Evolutionary conservation across 1,139 yeast genomes (phyloP), one percentile per base, ranked within the genome.

Genomic region (Sugiyamaella paludigena): DNA sequence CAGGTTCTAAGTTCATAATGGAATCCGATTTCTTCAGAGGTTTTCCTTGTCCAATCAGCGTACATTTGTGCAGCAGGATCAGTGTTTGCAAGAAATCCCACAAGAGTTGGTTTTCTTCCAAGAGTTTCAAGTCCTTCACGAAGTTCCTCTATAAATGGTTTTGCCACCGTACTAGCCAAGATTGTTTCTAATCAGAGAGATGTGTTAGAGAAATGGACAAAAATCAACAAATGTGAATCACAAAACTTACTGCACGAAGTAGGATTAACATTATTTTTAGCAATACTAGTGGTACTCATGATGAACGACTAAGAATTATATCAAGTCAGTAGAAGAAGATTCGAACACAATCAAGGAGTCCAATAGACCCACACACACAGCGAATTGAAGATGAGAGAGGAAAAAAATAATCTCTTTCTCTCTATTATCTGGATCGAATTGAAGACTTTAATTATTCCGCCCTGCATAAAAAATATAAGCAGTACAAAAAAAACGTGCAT

Each of bases 41-140:
- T 91, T 67, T 88, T 91, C 32, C 85, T 87, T 0, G 98, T 92
- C 97, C 97, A 92, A 48, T 83, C 83, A 40, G 98, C 98, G 66
- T 92, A 92, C 86, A 85, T 85, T 62, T 78, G 78, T 3, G 97
- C 98, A 8, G 98, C 97, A 1, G 98, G 98, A 61, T 92, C 98
- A 24, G 77, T 75, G 65, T 92, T 92, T 27, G 98, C 98, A 45
- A 92, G 73, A 54, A 92, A 81, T 0, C 98, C 98, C 33, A 91
- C 96, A 44, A 92, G 73, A 59, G 79, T 80, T 7, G 98, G 98
- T 49, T 73, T 71, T 28, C 72, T 58, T 1, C 66, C 72, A 36
- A 89, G 71, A 24, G 70, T 61, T 26, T 72, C 63, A 7, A 89
- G 86, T 40, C 81, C 83, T 9, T 70, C 63, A 12, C 76, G 74